Evolutionary conservation across 306 rosid genomes (phyloP), one percentile per base, ranked within the genome.

Genomic region (Hippophae rhamnoides): DNA sequence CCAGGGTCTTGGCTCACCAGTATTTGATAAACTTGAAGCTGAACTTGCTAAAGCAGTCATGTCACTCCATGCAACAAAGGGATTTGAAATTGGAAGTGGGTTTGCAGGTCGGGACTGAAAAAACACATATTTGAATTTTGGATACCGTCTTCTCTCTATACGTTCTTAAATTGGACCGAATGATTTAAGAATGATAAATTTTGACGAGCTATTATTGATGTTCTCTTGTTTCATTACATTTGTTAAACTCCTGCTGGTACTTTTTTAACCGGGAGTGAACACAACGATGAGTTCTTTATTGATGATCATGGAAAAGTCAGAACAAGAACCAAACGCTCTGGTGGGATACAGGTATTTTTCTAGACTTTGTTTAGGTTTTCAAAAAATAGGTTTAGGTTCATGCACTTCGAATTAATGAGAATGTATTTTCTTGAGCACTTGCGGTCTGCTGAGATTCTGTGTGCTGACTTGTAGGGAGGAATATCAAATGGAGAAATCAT

Each of bases 61-160:
- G 94, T 93, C 99, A 65, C 72, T 93, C 78, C 99, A 97, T 54
- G 99, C 99, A 75, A 86, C 99, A 42, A 93, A 93, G 81, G 97
- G 99, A 31, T 93, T 88, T 54, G 89, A 88, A 63, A 60, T 88
- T 55, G 99, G 99, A 59, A 88, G 97, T 58, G 97, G 99, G 56
- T 93, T 93, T 74, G 83, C 90, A 88, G 96, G 98, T 88, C 69
- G 68, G 56, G 38, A 13, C 51, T 52, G 14, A 14, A 38, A 18
- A 47, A 65, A 60, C 58, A 56, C 61, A 31, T 54, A 3, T 10
- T 47, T 18, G 23, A 18, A 25, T 6, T 60, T 46, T 3, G 10
- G 26, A 31, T 44, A 31, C 38, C 45, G 38, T 26, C 42, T 45
- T 75, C 43, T 67, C 38, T 51, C 67, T 57, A 43, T 10, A 58